Conservation (phyloP, 257 asterid genomes). For the Solanum commersonii region DNA sequence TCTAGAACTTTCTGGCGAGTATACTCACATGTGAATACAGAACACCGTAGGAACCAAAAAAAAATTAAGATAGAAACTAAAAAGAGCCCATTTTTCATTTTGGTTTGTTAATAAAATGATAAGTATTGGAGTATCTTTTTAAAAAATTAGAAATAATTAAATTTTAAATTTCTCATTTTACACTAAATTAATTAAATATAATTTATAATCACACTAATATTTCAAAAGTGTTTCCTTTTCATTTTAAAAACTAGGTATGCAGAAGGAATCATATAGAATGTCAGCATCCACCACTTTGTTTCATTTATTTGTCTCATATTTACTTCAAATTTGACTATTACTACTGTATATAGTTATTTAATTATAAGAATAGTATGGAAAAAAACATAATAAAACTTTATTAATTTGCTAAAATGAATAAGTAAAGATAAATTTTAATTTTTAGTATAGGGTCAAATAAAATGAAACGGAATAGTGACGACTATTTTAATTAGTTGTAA, state of each 20-base stretch:
- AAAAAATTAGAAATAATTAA: not conserved
- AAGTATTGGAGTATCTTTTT: not conserved
- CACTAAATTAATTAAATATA: not conserved
- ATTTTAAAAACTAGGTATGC: not conserved
- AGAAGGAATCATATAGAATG: not conserved
- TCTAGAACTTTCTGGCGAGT: not conserved
- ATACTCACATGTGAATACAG: not conserved
- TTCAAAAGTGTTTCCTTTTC: not conserved
- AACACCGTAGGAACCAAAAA: too few species aligned
- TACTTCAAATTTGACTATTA: not conserved
- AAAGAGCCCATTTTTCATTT: not conserved
- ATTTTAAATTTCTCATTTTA: not conserved
- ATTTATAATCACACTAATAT: not conserved
- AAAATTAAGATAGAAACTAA: not conserved
- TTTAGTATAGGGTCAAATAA: not conserved
- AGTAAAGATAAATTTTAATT: not conserved
- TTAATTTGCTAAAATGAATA: not conserved
- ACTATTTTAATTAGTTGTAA: not conserved
- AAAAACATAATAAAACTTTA: too few species aligned
- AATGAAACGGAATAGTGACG: too few species aligned
- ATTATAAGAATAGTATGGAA: not conserved
- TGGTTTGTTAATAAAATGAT: not conserved
- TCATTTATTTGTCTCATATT: not conserved
- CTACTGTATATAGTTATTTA: not conserved
- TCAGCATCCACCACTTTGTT: not conserved